phyloP scores from a whole-genome alignment of 345 rosid genomes.

The Acer saccharum region DNA sequence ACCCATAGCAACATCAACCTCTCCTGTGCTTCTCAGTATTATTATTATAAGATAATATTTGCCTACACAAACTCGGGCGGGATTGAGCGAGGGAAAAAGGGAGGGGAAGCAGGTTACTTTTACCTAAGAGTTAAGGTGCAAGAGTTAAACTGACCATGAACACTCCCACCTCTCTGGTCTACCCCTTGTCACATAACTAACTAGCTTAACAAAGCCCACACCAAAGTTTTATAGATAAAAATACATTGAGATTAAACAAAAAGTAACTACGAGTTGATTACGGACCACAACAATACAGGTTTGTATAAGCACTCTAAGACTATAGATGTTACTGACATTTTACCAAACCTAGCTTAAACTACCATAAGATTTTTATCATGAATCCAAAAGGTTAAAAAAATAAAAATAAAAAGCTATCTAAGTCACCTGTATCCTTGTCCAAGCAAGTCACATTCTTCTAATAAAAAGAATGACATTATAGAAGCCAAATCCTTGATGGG shows the following conservation, averaged over 20 bases:
- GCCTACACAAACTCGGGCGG: not conserved
- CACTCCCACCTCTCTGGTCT: not conserved
- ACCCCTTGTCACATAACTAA: not conserved
- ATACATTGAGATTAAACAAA: not conserved
- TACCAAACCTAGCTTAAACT: not conserved
- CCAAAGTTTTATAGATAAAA: not conserved
- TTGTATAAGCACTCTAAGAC: not conserved
- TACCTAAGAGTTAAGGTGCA: not conserved
- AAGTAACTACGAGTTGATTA: not conserved
- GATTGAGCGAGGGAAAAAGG: not conserved
- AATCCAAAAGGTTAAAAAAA: not conserved
- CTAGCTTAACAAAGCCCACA: not conserved
- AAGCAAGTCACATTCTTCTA: slow-evolving; percentile 3
- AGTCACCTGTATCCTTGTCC: not conserved
- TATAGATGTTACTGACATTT: not conserved
- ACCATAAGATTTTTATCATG: not conserved
- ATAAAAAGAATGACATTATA: not conserved
- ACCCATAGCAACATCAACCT: not conserved
- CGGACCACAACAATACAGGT: not conserved
- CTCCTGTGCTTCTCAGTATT: not conserved
- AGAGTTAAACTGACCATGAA: not conserved
- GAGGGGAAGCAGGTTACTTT: not conserved
- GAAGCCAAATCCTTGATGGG: not conserved
- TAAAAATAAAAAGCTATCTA: too few relatives aligned
- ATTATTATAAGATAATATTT: not conserved